Evolutionary conservation across 1,284 basidiomycete species (phyloP), one percentile per base, ranked within the genome.

Genomic region (Somion occarium): DNA sequence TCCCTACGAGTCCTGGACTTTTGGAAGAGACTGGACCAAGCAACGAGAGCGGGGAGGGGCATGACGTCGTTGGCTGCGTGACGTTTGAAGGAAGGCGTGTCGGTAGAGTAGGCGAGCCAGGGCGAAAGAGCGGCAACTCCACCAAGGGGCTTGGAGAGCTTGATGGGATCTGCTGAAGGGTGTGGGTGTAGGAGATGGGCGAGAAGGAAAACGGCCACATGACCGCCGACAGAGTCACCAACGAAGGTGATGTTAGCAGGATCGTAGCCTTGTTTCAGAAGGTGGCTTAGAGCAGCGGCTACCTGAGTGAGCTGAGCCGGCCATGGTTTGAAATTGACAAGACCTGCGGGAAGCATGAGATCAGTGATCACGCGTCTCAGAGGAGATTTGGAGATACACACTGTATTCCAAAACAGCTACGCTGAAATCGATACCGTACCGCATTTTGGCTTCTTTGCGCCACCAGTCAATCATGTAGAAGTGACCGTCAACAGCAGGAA

Each of bases 221-320:
- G 48, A 20, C 48, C 48, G 4, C 48, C 48, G 5, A 41, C 48
- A 19, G 48, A 50, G 27, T 50, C 48, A 19, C 48, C 48, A 3
- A 26, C 48, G 48, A 50, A 11, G 19, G 38, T 50, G 41, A 50
- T 50, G 23, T 43, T 22, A 3, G 39, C 12, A 12, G 48, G 48
- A 27, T 43, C 41, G 25, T 44, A 43, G 48, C 48, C 48, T 22
- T 45, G 24, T 18, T 45, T n/a, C 5, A 56, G 44, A 27, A 56
- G 47, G 44, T 56, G 53, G 4, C 50, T 37, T 1, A 56, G 15
- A 4, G 53, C 45, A 1, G 38, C 39, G 5, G 46, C 39, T 9
- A 51, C 45, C 30, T 56, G 55, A 3, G 18, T 25, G 22, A 48
- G 50, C 47, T 56, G 55, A 26, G 37, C 42, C 9, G 55, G 55